Conservation (phyloP, 176 grass and related monocot species). For the Rhipidocladum racemiflorum region DNA sequence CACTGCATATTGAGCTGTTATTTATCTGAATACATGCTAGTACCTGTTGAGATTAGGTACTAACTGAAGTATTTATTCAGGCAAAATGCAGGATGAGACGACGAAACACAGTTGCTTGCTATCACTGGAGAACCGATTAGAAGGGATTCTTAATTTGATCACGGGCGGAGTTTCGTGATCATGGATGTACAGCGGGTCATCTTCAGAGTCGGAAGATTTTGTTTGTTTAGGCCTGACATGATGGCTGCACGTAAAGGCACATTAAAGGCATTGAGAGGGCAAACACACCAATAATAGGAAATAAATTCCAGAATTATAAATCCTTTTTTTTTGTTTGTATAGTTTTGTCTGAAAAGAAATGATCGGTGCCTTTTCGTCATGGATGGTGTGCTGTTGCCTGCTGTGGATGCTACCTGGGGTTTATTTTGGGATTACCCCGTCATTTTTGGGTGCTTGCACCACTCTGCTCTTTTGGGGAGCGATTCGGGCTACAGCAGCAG, state of each 20-base stretch:
- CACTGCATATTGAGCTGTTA: background rate
- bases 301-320: slow-evolving; percentile 32
- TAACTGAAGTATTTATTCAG: slow-evolving; percentile 13
- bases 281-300: slow-evolving; percentile 36
- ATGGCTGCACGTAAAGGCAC: slow-evolving; percentile 15
- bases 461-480: background rate
- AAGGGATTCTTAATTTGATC: slow-evolving; percentile 24
- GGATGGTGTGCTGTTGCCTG: background rate
- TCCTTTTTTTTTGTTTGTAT: slow-evolving; percentile 35
- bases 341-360: slow-evolving; percentile 29
- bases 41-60: background rate
- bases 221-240: slow-evolving; percentile 39
- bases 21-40: background rate
- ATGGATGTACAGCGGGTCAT: slow-evolving; percentile 32
- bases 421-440: slow-evolving; percentile 6
- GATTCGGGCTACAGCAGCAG: background rate
- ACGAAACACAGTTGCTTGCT: background rate
- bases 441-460: slow-evolving; percentile 23
- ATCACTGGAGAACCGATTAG: background rate
- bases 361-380: background rate
- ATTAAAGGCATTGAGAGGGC: slow-evolving; percentile 25
- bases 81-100: background rate
- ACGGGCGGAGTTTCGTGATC: background rate
- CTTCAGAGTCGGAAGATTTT: slow-evolving; percentile 34
- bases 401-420: slow-evolving; percentile 23